A percentile compares a stretch with the other conserved stretches of the same genome.
Conservation (phyloP, 306 rosid species). For the Aeschynomene evenia region DNA sequence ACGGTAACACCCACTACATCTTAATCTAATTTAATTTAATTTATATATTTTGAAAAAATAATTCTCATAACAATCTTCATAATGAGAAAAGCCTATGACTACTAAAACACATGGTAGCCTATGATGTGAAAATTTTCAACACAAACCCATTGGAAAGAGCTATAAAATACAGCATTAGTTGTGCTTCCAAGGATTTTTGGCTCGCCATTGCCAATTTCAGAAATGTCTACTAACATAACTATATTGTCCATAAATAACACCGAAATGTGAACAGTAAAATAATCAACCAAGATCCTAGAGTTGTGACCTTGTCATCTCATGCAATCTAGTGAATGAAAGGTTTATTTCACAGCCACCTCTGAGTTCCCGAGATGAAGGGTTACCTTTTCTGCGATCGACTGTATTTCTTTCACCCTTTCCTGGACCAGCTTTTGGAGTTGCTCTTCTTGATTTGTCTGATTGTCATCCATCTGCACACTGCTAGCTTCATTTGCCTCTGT, state of each 20-base stretch:
- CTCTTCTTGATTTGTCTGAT: conserved; percentile 63
- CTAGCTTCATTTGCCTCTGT: conserved; percentile 44
- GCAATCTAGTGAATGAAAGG: background rate
- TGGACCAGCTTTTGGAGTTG: conserved; percentile 70
- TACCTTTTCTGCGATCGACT: conserved; percentile 68
- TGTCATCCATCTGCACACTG: conserved; percentile 56
- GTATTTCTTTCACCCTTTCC: conserved; percentile 70
- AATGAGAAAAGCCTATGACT: background rate
- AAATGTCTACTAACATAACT: conserved; percentile 1
- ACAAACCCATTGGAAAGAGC: conserved; percentile 2
- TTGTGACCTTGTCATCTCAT: background rate
- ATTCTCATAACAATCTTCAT: background rate
- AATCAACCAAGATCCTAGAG: conserved; percentile 1
- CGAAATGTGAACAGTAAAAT: background rate
- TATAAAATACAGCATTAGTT: background rate
- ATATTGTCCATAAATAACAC: conserved; percentile 16
- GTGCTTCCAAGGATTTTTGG: conserved; percentile 16
- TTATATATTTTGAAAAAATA: background rate
- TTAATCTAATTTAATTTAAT: background rate
- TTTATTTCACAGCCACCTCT: background rate
- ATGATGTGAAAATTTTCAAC: background rate
- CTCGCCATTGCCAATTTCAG: background rate
- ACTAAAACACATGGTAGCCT: background rate
- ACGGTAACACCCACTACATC: background rate
- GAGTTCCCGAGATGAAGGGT: conserved; percentile 29